Conservation (phyloP, 73 alveolate species). For the Paramecium octaurelia region DNA sequence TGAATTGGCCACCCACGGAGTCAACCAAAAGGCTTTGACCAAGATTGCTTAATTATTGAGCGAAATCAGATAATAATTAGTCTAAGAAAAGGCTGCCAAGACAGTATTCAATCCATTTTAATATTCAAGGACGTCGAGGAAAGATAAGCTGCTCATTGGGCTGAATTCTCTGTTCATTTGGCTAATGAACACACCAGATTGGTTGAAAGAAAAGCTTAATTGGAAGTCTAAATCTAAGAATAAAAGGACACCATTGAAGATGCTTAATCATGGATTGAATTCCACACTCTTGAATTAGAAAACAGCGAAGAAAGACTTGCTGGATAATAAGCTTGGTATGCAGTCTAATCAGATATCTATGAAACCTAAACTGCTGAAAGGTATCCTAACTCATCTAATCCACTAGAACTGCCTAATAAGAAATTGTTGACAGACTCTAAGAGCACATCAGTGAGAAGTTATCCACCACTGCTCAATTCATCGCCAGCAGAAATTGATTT, state of each 20-base stretch:
- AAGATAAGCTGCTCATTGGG: conserved; percentile 52
- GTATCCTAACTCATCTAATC: not conserved
- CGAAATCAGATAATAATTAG: conserved; percentile 49
- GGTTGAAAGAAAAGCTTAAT: conserved; percentile 37
- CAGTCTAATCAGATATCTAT: conserved; percentile 2
- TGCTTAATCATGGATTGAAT: conserved; percentile 47
- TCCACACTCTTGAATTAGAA: conserved; percentile 52
- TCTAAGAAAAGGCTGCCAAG: conserved; percentile 3
- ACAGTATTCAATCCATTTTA: not conserved
- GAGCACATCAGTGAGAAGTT: conserved; percentile 56
- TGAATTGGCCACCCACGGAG: conserved; percentile 49
- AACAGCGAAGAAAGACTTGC: conserved; percentile 41
- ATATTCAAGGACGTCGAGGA: conserved; percentile 1
- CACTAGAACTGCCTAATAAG: conserved; percentile 9
- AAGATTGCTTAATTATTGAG: conserved; percentile 13
- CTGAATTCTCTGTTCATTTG: conserved; percentile 39
- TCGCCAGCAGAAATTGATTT: conserved; percentile 49
- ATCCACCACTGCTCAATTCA: conserved; percentile 40
- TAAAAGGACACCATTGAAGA: conserved; percentile 44
- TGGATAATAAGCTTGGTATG: conserved; percentile 8
- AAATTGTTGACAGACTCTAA: conserved; percentile 53
- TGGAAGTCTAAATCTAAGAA: conserved; percentile 41
- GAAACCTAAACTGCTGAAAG: conserved; percentile 48
- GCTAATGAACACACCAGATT: conserved; percentile 20
- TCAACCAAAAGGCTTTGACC: conserved; percentile 28